phyloP scores from a whole-genome alignment of 2,329 filamentous ascomycete genomes.

The Ophiostoma sp. region DNA sequence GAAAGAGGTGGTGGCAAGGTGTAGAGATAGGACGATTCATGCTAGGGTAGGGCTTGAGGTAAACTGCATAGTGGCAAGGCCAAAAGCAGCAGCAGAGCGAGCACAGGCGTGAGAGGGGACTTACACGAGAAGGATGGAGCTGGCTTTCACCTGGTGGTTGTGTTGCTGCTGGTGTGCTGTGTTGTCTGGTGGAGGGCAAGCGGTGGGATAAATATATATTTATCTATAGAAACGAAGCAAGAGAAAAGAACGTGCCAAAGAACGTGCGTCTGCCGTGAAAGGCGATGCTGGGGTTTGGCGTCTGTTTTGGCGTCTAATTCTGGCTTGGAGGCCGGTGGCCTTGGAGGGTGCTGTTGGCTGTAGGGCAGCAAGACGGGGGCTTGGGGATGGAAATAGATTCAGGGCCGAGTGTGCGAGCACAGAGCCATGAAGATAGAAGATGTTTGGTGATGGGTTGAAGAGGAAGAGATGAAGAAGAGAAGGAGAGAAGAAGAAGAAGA shows the following conservation, averaged over 20 bases:
- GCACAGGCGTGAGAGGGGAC: neutral
- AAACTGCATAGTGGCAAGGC: neutral
- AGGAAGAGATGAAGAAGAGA: neutral
- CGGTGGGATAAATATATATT: neutral
- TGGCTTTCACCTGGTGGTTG: neutral
- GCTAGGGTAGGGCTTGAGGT: neutral
- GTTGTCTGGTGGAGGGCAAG: neutral
- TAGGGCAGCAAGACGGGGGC: neutral
- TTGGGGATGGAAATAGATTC: neutral
- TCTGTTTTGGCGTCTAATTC: conserved; percentile 9
- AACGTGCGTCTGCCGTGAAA: neutral
- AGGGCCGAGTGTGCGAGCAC: neutral
- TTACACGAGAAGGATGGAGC: neutral
- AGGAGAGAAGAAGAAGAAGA: neutral
- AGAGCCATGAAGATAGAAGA: neutral
- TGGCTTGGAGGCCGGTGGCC: neutral
- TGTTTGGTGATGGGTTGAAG: neutral
- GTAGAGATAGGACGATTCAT: neutral
- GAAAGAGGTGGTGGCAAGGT: neutral
- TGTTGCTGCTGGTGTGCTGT: neutral
- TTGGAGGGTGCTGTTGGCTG: neutral
- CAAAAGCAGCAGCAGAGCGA: neutral
- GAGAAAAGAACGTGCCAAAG: neutral
- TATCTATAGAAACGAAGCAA: neutral
- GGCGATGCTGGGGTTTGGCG: neutral